Conservation (phyloP, 495 filamentous ascomycete genomes). For the Hypomontagnella submonticulosa region DNA sequence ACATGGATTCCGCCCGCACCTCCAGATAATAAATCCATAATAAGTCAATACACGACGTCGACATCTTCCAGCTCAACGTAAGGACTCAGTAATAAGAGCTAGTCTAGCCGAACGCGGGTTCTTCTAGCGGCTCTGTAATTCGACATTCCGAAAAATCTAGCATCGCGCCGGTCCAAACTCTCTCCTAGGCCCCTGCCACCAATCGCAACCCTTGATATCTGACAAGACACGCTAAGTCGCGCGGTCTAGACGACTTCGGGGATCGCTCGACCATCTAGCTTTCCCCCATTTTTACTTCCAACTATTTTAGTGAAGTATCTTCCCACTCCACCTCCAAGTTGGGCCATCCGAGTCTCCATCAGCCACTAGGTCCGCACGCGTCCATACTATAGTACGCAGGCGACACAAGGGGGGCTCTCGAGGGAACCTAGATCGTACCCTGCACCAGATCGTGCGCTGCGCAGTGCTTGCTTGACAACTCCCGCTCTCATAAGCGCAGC, state of each 20-base stretch:
- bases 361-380: slow-evolving; percentile 39
- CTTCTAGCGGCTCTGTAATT: slow-evolving; percentile 42
- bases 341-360: slow-evolving; percentile 24
- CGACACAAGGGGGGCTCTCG: slow-evolving; percentile 25
- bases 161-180: slow-evolving; percentile 40
- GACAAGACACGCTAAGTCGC: slow-evolving; percentile 43
- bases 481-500: slow-evolving; percentile 24
- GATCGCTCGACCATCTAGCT: slow-evolving; percentile 36
- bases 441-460: slow-evolving; percentile 38
- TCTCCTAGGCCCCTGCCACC: slow-evolving; percentile 35
- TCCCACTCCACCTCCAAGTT: slow-evolving; percentile 29
- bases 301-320: slow-evolving; percentile 45
- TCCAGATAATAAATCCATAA: slow-evolving; percentile 15
- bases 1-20: slow-evolving; percentile 23
- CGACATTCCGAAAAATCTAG: slow-evolving; percentile 42
- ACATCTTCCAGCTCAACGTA: slow-evolving; percentile 29
- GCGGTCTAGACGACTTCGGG: slow-evolving; percentile 42
- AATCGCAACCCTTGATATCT: slow-evolving; percentile 42
- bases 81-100: slow-evolving; percentile 35
- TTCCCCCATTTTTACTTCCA: slow-evolving; percentile 40
- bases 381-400: slow-evolving; percentile 21
- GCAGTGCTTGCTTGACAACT: slow-evolving; percentile 25
- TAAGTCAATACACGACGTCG: slow-evolving; percentile 13
- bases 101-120: slow-evolving; percentile 26
- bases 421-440: slow-evolving; percentile 39